These are phyloP conservation scores for Anacardium occidentale DNA, from an alignment of 345 rosid species.

Conservation along the genomic window DNA sequence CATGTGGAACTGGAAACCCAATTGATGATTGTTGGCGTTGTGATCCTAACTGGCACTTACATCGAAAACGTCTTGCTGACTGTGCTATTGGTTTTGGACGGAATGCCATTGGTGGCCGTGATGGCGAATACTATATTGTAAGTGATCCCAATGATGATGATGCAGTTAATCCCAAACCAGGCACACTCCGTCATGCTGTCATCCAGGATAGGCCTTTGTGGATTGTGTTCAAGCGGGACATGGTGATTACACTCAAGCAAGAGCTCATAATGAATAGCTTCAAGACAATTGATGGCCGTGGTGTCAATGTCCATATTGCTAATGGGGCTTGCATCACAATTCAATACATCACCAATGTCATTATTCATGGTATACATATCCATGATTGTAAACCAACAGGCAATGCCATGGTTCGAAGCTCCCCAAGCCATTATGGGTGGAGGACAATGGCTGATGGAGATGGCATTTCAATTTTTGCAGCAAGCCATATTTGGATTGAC, in stretches of 20 bases:
- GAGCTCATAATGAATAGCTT: slow-evolving; percentile 88
- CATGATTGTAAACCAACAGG: slow-evolving; percentile 75
- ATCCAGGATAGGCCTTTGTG: slow-evolving; percentile 73
- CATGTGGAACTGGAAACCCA: slow-evolving; percentile 68
- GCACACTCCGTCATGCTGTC: slow-evolving; percentile 79
- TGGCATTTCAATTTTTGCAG: slow-evolving; percentile 66
- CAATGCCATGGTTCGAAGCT: slow-evolving; percentile 83
- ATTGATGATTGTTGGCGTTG: slow-evolving; percentile 95
- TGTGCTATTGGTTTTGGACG: slow-evolving; percentile 80
- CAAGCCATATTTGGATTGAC: slow-evolving; percentile 90
- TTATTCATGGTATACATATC: slow-evolving; percentile 68
- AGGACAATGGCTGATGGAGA: slow-evolving; percentile 83
- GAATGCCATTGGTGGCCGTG: slow-evolving; percentile 76
- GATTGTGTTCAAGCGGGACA: slow-evolving; percentile 79
- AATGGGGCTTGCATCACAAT: slow-evolving; percentile 66
- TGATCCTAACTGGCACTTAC: slow-evolving; percentile 55
- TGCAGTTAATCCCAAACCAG: slow-evolving; percentile 68
- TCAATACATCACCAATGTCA: slow-evolving; percentile 70
- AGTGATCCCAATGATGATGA: slow-evolving; percentile 56
- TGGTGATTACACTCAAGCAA: slow-evolving; percentile 66
- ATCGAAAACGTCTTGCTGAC: slow-evolving; percentile 54
- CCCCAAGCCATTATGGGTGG: slow-evolving; percentile 82
- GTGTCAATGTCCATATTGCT: slow-evolving; percentile 61
- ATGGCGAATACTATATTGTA: slow-evolving; percentile 69
- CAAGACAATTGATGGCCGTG: slow-evolving; percentile 78